These are phyloP conservation scores for Aspergillus carlsbadensis DNA, from an alignment of 495 filamentous ascomycete genomes.

Conservation along the genomic window DNA sequence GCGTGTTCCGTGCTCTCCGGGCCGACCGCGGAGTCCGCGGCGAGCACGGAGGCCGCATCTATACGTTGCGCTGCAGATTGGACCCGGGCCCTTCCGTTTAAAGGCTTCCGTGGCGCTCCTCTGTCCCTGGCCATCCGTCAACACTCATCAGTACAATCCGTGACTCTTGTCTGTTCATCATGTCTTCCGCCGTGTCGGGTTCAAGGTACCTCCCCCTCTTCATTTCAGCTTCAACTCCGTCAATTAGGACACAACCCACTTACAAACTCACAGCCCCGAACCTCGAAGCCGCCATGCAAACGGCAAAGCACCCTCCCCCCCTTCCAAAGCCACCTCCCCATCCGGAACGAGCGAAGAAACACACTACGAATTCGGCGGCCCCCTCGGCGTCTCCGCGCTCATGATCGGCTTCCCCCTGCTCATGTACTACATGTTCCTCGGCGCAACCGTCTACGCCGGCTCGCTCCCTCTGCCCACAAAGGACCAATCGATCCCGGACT, in stretches of 20 bases:
- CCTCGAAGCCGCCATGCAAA: background rate
- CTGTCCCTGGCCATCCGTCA: too few species aligned
- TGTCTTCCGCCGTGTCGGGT: too few species aligned
- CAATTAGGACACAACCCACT: too few species aligned
- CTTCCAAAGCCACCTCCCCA: background rate
- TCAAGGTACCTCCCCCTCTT: too few species aligned
- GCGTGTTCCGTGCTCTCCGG: constrained; percentile 2
- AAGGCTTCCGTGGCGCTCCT: too few species aligned
- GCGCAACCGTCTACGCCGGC: constrained; percentile 83
- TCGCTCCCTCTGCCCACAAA: constrained; percentile 63
- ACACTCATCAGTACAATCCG: too few species aligned
- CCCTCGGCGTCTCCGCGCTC: constrained; percentile 65
- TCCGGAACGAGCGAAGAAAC: background rate
- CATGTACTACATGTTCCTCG: constrained; percentile 99
- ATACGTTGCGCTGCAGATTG: too few species aligned
- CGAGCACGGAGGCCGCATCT: constrained; percentile 4
- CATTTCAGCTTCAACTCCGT: too few species aligned
- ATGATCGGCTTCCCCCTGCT: constrained; percentile 87
- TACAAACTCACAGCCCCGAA: background rate
- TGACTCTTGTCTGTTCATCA: too few species aligned
- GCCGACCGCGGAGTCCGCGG: constrained; percentile 22
- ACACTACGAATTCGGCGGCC: constrained; percentile 83
- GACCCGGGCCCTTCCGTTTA: too few species aligned
- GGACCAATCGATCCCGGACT: constrained; percentile 61
- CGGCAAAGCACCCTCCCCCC: background rate